A percentile compares a stretch with the other conserved stretches of the same genome.
phyloP scores from a whole-genome alignment of 768 basidiomycete genomes.

The Leccinum rimulosum region DNA sequence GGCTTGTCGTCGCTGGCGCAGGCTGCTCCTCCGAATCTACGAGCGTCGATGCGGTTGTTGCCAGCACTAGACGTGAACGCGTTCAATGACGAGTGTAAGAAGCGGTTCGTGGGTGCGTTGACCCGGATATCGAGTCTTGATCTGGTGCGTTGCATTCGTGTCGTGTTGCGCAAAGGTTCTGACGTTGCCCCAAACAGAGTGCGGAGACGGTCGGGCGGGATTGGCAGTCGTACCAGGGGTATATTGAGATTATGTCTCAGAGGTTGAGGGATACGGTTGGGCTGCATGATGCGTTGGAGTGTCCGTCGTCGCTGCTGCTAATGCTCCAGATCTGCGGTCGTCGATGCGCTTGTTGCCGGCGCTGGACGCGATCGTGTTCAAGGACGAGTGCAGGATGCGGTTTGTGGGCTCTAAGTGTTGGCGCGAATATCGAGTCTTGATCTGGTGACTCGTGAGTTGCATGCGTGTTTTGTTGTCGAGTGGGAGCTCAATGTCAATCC shows the following conservation, averaged over 20 bases:
- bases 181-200: no score
- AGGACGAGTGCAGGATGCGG: constrained; percentile 50
- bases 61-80: constrained; percentile 54
- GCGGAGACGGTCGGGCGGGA: no score
- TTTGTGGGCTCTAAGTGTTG: constrained; percentile 48
- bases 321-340: constrained; percentile 36
- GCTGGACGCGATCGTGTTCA: constrained; percentile 57
- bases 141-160: constrained; percentile 34
- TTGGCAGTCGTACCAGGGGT: no score
- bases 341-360: constrained; percentile 56
- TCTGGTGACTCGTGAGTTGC: constrained; percentile 43
- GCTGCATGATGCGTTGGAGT: no score
- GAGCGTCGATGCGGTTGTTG: constrained; percentile 53
- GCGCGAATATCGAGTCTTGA: constrained; percentile 53
- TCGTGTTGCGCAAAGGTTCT: neutral
- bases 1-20: neutral
- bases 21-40: constrained; percentile 30
- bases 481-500: no score
- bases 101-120: constrained; percentile 54
- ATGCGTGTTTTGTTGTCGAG: neutral
- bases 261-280: no score
- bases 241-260: no score
- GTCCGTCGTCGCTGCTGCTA: neutral
- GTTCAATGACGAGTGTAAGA: constrained; percentile 55
- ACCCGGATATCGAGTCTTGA: constrained; percentile 53